Evolutionary conservation across 768 basidiomycete genomes (phyloP), one percentile per base, ranked within the genome.

Genomic region (Pleurotus sapidus): DNA sequence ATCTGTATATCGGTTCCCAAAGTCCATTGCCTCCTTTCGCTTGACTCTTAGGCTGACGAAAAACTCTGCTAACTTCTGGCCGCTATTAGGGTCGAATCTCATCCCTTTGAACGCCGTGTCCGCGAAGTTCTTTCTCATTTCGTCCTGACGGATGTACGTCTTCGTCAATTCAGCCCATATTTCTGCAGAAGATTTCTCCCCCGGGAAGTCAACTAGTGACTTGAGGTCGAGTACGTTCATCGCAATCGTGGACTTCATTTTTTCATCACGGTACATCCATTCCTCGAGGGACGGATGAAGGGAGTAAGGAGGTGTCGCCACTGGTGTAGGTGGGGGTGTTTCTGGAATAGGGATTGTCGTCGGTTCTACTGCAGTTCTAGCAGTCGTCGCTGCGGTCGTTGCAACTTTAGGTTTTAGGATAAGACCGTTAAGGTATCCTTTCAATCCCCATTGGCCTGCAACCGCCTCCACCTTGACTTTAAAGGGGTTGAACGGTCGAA

Each of bases 231-330:
- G 7, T 2, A 17, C 17, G 8, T 18, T 25, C 47, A 49, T 49
- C 14, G 47, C 24, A 6, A 49, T 25, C 2, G 47, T 23, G 18
- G 18, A 8, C 5, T 49, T 49, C 47, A 49, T 24, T 49, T 25
- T 49, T 17, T 9, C 62, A 25, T 70, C 63, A 1, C 62, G 51
- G 5, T 57, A 48, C 1, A 57, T 53, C 65, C 63, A 70, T 24
- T 70, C 63, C 0, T 63, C 59, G 6, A 20, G 2, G 1, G 61
- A 59, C 2, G 69, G 69, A n/a, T n/a, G n/a, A n/a, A n/a, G n/a
- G n/a, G n/a, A n/a, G n/a, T n/a, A n/a, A n/a, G n/a, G n/a, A n/a
- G n/a, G n/a, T n/a, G n/a, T n/a, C n/a, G n/a, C n/a, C n/a, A n/a
- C n/a, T n/a, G n/a, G n/a, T n/a, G n/a, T n/a, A n/a, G n/a, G n/a